Conservation (phyloP, 495 filamentous ascomycete species). For the Cryomyces antarcticus region DNA sequence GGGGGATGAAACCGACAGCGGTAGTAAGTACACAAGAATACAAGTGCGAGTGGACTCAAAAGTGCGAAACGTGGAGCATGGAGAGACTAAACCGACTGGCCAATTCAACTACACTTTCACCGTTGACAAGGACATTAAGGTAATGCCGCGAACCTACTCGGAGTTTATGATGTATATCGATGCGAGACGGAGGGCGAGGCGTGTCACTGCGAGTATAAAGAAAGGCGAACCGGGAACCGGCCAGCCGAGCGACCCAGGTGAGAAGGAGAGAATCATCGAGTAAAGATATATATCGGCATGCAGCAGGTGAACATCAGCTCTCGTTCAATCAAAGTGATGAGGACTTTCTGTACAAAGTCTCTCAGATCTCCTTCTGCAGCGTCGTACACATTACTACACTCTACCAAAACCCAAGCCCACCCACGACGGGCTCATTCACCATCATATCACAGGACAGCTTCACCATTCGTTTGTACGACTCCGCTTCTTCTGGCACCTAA, state of each 20-base stretch:
- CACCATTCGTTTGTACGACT: too few relatives aligned
- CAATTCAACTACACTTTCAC: constrained; percentile 76
- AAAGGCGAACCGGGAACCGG: constrained; percentile 3
- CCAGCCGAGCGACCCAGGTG: constrained; percentile 3
- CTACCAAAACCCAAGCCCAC: too few relatives aligned
- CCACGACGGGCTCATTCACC: too few relatives aligned
- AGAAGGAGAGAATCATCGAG: constrained; percentile 14
- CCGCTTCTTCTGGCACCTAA: too few relatives aligned
- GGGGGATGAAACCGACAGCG: constrained; percentile 18
- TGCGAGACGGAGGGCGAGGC: constrained; percentile 35
- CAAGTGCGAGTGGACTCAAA: constrained; percentile 60
- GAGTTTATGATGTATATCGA: constrained; percentile 71
- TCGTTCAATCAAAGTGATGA: too few relatives aligned
- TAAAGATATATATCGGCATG: neutral
- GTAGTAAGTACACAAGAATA: constrained; percentile 39
- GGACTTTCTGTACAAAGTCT: too few relatives aligned
- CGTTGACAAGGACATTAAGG: constrained; percentile 48
- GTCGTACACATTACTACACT: too few relatives aligned
- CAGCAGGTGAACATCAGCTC: too few relatives aligned
- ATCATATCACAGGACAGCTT: too few relatives aligned
- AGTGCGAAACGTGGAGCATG: constrained; percentile 62
- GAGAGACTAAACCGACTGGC: constrained; percentile 51
- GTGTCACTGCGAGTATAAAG: constrained; percentile 13
- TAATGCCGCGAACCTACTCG: constrained; percentile 54
- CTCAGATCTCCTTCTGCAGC: too few relatives aligned